Evolutionary conservation across 176 grass and related monocot species (phyloP).

Genomic region (Aechmea fasciata): DNA sequence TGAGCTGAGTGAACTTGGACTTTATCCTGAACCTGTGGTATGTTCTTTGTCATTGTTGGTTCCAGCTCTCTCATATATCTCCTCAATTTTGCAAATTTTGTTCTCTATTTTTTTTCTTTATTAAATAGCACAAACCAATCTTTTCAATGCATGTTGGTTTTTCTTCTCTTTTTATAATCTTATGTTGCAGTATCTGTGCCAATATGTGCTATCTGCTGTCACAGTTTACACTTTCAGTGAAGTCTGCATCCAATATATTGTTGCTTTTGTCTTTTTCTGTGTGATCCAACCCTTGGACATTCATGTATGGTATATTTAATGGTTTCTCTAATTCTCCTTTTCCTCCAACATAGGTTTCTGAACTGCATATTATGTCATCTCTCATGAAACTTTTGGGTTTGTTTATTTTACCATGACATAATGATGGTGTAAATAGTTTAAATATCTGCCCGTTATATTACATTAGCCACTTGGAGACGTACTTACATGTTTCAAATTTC

Average conservation of each 20-base stretch:
- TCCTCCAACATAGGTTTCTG: too few relatives aligned
- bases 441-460: slow-evolving; percentile 8
- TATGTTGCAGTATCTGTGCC: too few relatives aligned
- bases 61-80: neutral
- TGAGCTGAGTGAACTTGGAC: slow-evolving; percentile 64
- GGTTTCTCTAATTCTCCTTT: too few relatives aligned
- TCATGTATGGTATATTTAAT: too few relatives aligned
- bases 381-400: neutral
- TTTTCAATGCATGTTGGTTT: neutral
- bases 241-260: too few relatives aligned
- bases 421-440: slow-evolving; percentile 4
- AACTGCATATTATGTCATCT: too few relatives aligned
- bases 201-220: too few relatives aligned
- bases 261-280: too few relatives aligned
- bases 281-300: too few relatives aligned
- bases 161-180: too few relatives aligned
- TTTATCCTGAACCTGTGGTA: slow-evolving; percentile 67
- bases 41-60: slow-evolving; percentile 22
- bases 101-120: neutral
- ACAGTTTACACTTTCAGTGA: too few relatives aligned
- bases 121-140: neutral
- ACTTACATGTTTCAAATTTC: slow-evolving; percentile 12
- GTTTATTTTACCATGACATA: slow-evolving; percentile 22
- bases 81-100: neutral
- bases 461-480: too few relatives aligned